Percentiles rank a stretch among this genome's conserved stretches.
Evolutionary conservation across 2,329 filamentous ascomycete genomes (phyloP).

Genomic region (Raffaelea albimanens): DNA sequence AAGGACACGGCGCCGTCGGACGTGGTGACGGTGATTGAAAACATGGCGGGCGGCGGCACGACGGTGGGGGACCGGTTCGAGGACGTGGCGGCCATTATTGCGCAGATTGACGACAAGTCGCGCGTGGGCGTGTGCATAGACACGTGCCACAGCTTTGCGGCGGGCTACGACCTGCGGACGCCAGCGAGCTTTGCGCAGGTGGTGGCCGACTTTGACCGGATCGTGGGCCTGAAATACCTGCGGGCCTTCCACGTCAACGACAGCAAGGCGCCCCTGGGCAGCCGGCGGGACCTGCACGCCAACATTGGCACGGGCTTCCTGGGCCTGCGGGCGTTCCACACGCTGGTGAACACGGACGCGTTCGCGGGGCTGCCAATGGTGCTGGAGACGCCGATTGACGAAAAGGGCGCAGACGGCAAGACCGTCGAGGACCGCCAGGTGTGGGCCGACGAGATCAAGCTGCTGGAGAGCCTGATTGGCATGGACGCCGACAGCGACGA

Average conservation of each 20-base stretch:
- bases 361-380: conserved; percentile 82
- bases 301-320: conserved; percentile 96
- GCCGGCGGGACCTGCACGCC: conserved; percentile 81
- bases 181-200: conserved; percentile 64
- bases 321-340: conserved; percentile 82
- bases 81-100: conserved; percentile 79
- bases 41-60: conserved; percentile 87
- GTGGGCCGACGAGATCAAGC: conserved; percentile 91
- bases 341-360: conserved; percentile 70
- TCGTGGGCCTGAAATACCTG: conserved; percentile 71
- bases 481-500: conserved; percentile 69
- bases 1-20: conserved; percentile 50
- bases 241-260: conserved; percentile 89
- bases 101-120: conserved; percentile 65
- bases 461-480: conserved; percentile 79
- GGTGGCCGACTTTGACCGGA: conserved; percentile 63
- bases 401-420: conserved; percentile 55
- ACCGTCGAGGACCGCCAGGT: conserved; percentile 67
- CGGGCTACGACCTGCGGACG: conserved; percentile 79
- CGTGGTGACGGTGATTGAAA: conserved; percentile 83
- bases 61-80: conserved; percentile 79
- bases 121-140: conserved; percentile 92
- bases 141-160: conserved; percentile 93
- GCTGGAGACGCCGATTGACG: conserved; percentile 89
- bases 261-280: conserved; percentile 79